A percentile compares a stretch with the other conserved stretches of the same genome.
Conservation (phyloP, 1,284 basidiomycete genomes). For the Meripilus lineatus region DNA sequence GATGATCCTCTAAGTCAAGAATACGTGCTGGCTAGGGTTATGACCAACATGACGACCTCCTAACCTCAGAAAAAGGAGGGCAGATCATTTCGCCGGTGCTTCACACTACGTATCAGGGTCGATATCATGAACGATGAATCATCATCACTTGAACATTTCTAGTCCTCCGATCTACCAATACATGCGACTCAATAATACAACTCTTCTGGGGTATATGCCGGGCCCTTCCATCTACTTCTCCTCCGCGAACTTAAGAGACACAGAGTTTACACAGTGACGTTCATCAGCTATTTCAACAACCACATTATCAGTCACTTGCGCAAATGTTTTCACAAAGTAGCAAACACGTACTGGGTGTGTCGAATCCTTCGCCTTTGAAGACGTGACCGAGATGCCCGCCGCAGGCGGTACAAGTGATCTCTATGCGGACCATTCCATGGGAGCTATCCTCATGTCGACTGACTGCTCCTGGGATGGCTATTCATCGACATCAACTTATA, state of each 20-base stretch:
- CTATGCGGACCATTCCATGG: constrained; percentile 56
- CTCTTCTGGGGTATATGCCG: no score
- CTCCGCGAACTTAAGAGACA: constrained; percentile 77
- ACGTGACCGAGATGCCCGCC: constrained; percentile 93
- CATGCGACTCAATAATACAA: no score
- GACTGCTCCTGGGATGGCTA: constrained; percentile 90
- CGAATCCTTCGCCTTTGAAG: constrained; percentile 85
- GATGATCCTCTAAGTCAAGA: no score
- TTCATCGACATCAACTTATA: constrained; percentile 2
- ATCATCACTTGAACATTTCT: no score
- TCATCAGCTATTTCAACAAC: constrained; percentile 55
- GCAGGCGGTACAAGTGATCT: constrained; percentile 81
- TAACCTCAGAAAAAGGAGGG: no score
- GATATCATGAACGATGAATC: no score
- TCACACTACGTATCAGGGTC: no score
- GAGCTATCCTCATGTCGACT: constrained; percentile 59
- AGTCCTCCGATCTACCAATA: no score
- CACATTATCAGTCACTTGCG: constrained; percentile 10
- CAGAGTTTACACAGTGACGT: constrained; percentile 88
- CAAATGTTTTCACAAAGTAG: constrained; percentile 14
- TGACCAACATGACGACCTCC: no score
- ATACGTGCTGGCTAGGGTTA: no score
- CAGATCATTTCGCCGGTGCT: no score
- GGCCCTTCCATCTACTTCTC: constrained; percentile 39
- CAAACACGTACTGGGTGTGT: constrained; percentile 56